Percentiles rank a stretch among this genome's conserved stretches.
phyloP scores from a whole-genome alignment of 2,329 filamentous ascomycete species.

The Trichoderma simmonsii region DNA sequence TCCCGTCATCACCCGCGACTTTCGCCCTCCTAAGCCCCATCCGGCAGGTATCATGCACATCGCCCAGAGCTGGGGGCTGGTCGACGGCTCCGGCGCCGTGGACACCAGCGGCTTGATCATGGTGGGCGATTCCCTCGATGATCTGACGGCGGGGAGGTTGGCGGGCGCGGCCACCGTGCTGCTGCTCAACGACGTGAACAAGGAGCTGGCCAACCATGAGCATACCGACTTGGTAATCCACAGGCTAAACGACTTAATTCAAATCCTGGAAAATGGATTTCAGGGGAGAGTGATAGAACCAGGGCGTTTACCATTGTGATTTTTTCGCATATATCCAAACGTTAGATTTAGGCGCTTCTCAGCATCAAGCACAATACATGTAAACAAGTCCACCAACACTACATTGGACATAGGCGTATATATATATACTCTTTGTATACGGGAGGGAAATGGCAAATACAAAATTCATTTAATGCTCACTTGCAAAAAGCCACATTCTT shows the following conservation, averaged over 20 bases:
- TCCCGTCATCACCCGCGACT: constrained; percentile 82
- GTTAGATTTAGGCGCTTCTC: constrained; percentile 10
- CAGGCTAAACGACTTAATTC: constrained; percentile 72
- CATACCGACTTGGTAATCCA: constrained; percentile 74
- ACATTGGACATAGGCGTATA: neutral
- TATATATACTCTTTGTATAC: neutral
- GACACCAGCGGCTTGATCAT: constrained; percentile 55
- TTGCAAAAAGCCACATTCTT: constrained; percentile 19
- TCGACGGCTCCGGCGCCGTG: constrained; percentile 26
- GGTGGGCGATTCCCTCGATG: constrained; percentile 82
- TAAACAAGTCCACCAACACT: neutral
- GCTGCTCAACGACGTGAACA: constrained; percentile 79
- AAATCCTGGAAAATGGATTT: constrained; percentile 72
- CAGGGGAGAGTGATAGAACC: constrained; percentile 43
- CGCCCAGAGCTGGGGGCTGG: constrained; percentile 68
- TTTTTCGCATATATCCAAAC: neutral
- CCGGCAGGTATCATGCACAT: constrained; percentile 88
- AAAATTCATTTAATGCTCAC: constrained; percentile 14
- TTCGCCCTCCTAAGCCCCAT: constrained; percentile 78
- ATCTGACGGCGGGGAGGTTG: constrained; percentile 80
- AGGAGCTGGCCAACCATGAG: constrained; percentile 63
- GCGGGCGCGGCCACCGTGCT: constrained; percentile 91
- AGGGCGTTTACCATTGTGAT: neutral
- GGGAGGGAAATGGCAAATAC: neutral
- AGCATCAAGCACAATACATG: neutral